phyloP scores from a whole-genome alignment of 2,329 filamentous ascomycete genomes.

The Coleophoma cylindrospora region DNA sequence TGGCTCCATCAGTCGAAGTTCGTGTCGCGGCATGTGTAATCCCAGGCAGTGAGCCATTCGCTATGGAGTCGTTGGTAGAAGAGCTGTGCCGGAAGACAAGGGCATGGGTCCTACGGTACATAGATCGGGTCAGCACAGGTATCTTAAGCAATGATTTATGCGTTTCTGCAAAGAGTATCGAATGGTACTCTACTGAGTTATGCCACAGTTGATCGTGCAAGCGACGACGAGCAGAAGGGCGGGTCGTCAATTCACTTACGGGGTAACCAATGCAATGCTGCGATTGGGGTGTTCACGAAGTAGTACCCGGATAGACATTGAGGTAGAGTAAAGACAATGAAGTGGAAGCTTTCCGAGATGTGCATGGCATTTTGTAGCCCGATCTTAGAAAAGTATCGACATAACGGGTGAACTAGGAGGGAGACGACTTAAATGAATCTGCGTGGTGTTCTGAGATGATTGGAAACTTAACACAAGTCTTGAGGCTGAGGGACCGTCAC shows the following conservation, averaged over 20 bases:
- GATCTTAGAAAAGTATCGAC: too few species aligned
- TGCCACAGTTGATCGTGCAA: too few species aligned
- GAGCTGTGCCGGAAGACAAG: constrained; percentile 79
- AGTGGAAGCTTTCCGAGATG: too few species aligned
- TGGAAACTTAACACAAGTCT: neutral
- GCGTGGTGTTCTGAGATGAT: neutral
- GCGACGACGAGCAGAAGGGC: too few species aligned
- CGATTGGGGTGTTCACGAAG: constrained; percentile 81
- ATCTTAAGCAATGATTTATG: too few species aligned
- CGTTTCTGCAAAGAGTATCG: too few species aligned
- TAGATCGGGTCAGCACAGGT: too few species aligned
- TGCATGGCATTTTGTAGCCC: neutral
- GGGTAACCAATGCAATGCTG: constrained; percentile 79
- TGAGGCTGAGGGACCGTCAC: neutral
- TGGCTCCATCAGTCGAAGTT: constrained; percentile 15
- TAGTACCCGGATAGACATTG: constrained; percentile 28
- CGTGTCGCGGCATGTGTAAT: constrained; percentile 41
- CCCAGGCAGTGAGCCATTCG: constrained; percentile 55
- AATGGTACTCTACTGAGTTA: too few species aligned
- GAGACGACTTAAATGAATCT: neutral
- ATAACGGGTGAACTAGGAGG: too few species aligned
- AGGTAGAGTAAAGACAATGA: neutral
- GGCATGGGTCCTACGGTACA: constrained; percentile 50
- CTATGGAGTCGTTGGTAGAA: constrained; percentile 52
- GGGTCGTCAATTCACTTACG: constrained; percentile 18